Evolutionary conservation across 805 yeast genomes (phyloP), one percentile per base, ranked within the genome.

Genomic region (Kuraishia molischiana): DNA sequence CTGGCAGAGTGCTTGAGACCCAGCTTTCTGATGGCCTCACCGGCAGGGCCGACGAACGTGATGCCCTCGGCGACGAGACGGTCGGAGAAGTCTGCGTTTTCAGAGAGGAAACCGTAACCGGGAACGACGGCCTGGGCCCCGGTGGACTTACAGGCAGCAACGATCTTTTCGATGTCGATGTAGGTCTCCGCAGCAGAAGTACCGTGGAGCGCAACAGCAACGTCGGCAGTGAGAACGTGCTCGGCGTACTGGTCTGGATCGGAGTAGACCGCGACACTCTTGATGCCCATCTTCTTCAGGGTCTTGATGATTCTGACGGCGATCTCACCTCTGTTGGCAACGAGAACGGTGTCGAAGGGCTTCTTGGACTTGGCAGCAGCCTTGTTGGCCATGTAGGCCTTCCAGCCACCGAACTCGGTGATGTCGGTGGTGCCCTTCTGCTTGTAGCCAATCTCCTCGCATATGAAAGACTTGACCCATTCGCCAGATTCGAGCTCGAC

Each of bases 1-100:
- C 97, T 78, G 6, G 98, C 98, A 35, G 97, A 87, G 57, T 92
- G 98, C 65, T 90, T 90, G 47, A 92, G 70, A 34, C 98, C 98
- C 36, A 90, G 70, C 51, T 79, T 78, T 56, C 95, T 72, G 53
- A 90, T 92, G 8, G 95, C 89, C 43, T 85, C 87, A 37, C 96
- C 96, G 13, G 90, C 70, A 14, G 98, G 98, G n/a, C 98, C 98
- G 33, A 90, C 94, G 61, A 90, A 90, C 2, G 80, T 82, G 48
- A 90, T 79, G 28, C 92, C 94, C 56, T 84, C 95, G 38, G 62
- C 64, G 20, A 64, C 81, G 64, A 95, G 79, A 53, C 86, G 74
- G 55, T 89, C 96, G 34, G 97, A 84, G 54, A 90, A 90, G 41
- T 85, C 96, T 18, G 97, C 97, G 58, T 90, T 90, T 61, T 90